Evolutionary conservation across 257 asterid genomes (phyloP).

Genomic region (Apocynum venetum): DNA sequence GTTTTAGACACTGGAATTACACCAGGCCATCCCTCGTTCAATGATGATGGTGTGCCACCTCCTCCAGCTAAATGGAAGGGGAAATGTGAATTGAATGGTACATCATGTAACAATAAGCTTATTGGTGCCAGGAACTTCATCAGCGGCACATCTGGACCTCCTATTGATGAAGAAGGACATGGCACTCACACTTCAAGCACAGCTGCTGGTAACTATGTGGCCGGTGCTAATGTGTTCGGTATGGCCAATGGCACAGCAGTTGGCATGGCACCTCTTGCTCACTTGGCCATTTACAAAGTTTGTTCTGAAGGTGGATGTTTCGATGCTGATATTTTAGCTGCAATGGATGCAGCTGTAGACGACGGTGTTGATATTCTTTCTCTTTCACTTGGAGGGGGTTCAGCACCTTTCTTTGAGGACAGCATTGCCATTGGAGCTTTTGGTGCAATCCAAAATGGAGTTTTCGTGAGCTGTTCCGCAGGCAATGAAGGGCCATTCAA

Average conservation of each 20-base stretch:
- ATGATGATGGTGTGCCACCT: slow-evolving; percentile 31
- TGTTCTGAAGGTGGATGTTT: slow-evolving; percentile 15
- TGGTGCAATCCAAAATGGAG: slow-evolving; percentile 21
- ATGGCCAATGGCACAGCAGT: slow-evolving; percentile 46
- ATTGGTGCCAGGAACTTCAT: slow-evolving; percentile 42
- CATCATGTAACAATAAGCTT: slow-evolving; percentile 37
- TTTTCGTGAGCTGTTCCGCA: slow-evolving; percentile 27
- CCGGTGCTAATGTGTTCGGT: slow-evolving; percentile 35
- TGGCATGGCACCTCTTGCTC: slow-evolving; percentile 52
- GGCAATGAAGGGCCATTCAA: slow-evolving; percentile 20
- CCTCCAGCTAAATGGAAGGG: slow-evolving; percentile 46
- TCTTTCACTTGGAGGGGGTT: slow-evolving; percentile 15
- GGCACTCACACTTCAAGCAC: slow-evolving; percentile 47
- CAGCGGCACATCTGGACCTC: slow-evolving; percentile 17
- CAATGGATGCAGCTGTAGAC: slow-evolving; percentile 36
- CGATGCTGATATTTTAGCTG: slow-evolving; percentile 32
- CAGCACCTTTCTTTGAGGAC: slow-evolving; percentile 8
- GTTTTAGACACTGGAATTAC: slow-evolving; percentile 34
- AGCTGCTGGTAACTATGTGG: slow-evolving; percentile 44
- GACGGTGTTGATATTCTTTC: slow-evolving; percentile 31
- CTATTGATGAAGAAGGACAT: slow-evolving; percentile 28
- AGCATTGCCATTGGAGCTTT: slow-evolving; percentile 22
- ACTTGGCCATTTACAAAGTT: slow-evolving; percentile 38
- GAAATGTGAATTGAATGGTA: slow-evolving; percentile 25
- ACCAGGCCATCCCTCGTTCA: slow-evolving; percentile 35